phyloP scores from a whole-genome alignment of 805 yeast species.

The Alloascoidea hylecoeti region DNA sequence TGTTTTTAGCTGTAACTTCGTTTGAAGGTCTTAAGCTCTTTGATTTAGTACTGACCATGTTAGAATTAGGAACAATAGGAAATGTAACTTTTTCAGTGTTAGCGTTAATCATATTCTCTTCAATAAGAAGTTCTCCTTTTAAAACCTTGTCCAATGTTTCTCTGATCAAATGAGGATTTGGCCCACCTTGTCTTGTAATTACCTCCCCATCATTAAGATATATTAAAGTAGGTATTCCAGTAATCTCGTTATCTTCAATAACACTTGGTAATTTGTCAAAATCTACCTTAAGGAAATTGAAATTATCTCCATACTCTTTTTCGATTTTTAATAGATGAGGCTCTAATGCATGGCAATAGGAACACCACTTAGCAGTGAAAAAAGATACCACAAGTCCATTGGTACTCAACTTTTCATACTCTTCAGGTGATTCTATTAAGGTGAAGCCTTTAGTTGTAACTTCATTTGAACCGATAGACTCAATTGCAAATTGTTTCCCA shows the following conservation, averaged over 20 bases:
- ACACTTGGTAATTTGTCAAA: background rate
- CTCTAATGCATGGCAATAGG: background rate
- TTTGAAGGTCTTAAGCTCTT: too few species aligned
- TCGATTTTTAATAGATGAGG: background rate
- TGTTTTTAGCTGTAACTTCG: too few species aligned
- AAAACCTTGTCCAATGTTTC: too few species aligned
- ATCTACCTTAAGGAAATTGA: background rate
- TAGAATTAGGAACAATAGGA: too few species aligned
- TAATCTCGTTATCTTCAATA: background rate
- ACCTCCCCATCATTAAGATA: background rate
- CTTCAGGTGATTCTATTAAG: too few species aligned
- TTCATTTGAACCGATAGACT: too few species aligned
- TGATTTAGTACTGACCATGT: too few species aligned
- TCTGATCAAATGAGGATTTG: background rate
- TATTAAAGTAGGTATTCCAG: background rate
- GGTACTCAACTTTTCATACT: background rate
- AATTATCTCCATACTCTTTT: background rate
- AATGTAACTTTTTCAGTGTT: too few species aligned
- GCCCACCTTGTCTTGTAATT: background rate
- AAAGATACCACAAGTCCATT: slow-evolving; percentile 17
- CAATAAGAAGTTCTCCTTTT: too few species aligned
- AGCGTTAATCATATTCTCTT: too few species aligned
- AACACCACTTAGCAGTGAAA: background rate
- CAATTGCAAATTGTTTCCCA: too few species aligned
- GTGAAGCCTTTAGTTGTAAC: too few species aligned